Percentiles rank a stretch among this genome's conserved stretches.
These are phyloP conservation scores for Dictyostelium capitatum DNA, from an alignment of 78 protist genomes.

Conservation along the genomic window DNA sequence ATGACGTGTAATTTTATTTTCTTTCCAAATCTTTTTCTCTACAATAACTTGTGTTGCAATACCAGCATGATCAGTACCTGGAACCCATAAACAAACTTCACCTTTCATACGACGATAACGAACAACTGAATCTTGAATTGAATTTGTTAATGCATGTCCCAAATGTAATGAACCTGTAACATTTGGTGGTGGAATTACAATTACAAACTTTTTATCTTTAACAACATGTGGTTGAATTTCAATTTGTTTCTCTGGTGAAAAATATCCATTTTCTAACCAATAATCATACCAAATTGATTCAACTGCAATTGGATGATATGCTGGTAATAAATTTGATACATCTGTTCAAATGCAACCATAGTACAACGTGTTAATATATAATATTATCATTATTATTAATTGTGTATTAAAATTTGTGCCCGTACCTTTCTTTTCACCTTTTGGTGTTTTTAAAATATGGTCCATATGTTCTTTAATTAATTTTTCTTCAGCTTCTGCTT, in stretches of 20 bases:
- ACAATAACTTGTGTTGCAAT: slow-evolving; percentile 98
- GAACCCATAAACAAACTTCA: slow-evolving; percentile 90
- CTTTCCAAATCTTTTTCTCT: slow-evolving; percentile 60
- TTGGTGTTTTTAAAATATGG: slow-evolving; percentile 42
- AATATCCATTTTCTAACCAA: slow-evolving; percentile 76
- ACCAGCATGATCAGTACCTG: slow-evolving; percentile 98
- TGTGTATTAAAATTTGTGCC: neutral
- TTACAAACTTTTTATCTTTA: slow-evolving; percentile 80
- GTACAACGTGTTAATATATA: no score
- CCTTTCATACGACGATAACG: slow-evolving; percentile 93
- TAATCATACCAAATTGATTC: slow-evolving; percentile 58
- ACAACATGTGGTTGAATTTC: slow-evolving; percentile 60
- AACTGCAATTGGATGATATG: slow-evolving; percentile 89
- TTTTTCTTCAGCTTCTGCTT: slow-evolving; percentile 27
- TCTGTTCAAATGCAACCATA: neutral
- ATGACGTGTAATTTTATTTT: slow-evolving; percentile 48
- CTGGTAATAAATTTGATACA: slow-evolving; percentile 41
- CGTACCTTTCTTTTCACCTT: slow-evolving; percentile 71
- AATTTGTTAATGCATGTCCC: slow-evolving; percentile 97
- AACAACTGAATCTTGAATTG: slow-evolving; percentile 88
- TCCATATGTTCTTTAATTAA: slow-evolving; percentile 33
- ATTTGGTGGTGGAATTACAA: slow-evolving; percentile 98
- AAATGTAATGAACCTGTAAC: slow-evolving; percentile 98
- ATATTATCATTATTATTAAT: neutral
- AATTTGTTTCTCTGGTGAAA: slow-evolving; percentile 76